A percentile compares a stretch with the other conserved stretches of the same genome.
Evolutionary conservation across 495 filamentous ascomycete genomes (phyloP).

Genomic region (Lasiosphaeriaceae sp.): DNA sequence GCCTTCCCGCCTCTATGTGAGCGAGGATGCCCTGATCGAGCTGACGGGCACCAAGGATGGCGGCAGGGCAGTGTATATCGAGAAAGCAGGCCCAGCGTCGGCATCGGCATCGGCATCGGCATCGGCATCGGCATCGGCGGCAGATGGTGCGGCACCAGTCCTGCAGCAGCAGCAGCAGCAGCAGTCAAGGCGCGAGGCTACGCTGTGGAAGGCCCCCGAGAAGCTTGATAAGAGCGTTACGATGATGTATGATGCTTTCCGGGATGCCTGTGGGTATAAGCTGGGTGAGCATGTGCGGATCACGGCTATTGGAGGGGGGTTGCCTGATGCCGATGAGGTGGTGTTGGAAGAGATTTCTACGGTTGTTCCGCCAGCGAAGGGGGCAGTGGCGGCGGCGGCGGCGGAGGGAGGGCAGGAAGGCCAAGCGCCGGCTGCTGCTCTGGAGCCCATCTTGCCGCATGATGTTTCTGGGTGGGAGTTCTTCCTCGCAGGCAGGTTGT

Average conservation of each 20-base stretch:
- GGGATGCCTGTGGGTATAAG: constrained; percentile 60
- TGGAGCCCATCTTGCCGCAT: constrained; percentile 12
- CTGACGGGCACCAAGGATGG: constrained; percentile 51
- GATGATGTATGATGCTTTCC: constrained; percentile 63
- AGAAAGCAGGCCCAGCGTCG: constrained; percentile 31
- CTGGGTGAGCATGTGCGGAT: constrained; percentile 59
- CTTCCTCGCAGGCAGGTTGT: constrained; percentile 25
- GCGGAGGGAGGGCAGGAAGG: too few species aligned
- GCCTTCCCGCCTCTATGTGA: constrained; percentile 57
- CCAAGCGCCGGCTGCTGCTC: not conserved
- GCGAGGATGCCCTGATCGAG: constrained; percentile 57
- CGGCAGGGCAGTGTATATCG: constrained; percentile 56
- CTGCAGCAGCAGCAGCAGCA: too few species aligned
- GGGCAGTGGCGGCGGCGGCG: too few species aligned
- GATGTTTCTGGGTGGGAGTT: constrained; percentile 29
- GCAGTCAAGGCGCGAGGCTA: constrained; percentile 46
- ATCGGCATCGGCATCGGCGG: too few species aligned
- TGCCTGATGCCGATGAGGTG: constrained; percentile 38
- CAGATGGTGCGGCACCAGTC: too few species aligned
- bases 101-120: too few species aligned
- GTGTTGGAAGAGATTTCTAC: constrained; percentile 29
- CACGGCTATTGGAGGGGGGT: constrained; percentile 28
- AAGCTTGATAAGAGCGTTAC: constrained; percentile 60
- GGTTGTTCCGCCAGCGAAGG: not conserved
- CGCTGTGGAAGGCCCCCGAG: constrained; percentile 62